Base-by-base conservation (phyloP, 345 rosid species). In the Boechera retrofracta region DNA sequence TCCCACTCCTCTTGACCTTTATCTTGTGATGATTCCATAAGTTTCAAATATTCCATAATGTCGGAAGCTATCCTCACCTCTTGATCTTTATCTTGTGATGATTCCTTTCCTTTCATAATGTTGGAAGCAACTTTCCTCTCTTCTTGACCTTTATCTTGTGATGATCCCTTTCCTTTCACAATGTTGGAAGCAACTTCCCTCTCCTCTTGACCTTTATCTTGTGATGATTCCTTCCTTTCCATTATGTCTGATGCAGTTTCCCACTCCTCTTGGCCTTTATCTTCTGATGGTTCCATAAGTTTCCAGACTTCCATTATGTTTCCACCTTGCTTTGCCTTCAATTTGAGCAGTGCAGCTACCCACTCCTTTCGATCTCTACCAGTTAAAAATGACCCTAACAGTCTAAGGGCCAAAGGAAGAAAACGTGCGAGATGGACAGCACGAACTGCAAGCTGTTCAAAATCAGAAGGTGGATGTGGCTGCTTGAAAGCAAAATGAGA, bases 391-490 rank as follows among this genome's bases (percentile, higher is more conserved):
- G 55, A 73, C 3, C 77, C 77, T 2, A 73, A 41, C 11, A 73
- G 10, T 44, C 28, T 18, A 29, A 53, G 64, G 4, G 64, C 32
- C 32, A 73, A 41, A 52, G 77, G 77, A 64, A 64, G 64, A 53
- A 63, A 73, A 7, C 77, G 64, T 18, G 77, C 54, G 7, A 64
- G 44, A n/a, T 52, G 56, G 69, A 73, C 77, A 41, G 54, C 70
- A 41, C 55, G 55, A 63, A 63, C 62, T 5, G 63, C 32, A 18
- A 73, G 55, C 16, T 16, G 66, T 31, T 66, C 66, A 5, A 66
- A 65, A 15, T 57, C 66, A 35, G 31, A 4, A 47, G 78, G 66
- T 6, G 71, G 64, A 57, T 74, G 10, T 10, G 45, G 28, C 47
- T 65, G 47, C 39, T 45, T 53, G 31, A 74, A 74, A 15, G 67